Base-by-base conservation (phyloP, 2,329 filamentous ascomycete genomes). In the Podosphaera xanthii region DNA sequence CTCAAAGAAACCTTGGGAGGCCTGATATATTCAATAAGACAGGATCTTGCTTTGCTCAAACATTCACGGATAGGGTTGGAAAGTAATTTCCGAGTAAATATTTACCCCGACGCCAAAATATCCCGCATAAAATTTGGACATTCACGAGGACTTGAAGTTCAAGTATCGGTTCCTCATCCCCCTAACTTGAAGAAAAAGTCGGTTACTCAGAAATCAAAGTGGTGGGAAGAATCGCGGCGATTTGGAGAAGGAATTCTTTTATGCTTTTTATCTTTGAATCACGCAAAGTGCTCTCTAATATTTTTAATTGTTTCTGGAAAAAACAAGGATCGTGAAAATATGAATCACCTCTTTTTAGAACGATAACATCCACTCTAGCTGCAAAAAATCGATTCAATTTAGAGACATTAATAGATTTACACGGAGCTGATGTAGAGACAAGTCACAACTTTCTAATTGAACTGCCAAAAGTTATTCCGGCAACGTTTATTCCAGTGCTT, bases 391-490 rank as follows among this genome's bases (percentile, higher is more conserved):
- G 35, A 4, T 9, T 9, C 12, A 34, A 38, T 30, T 31, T 53
- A 2, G 12, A 52, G 30, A 34, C 22, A 9, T 49, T 59, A 8
- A 34, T 59, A 22, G 50, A 50, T 31, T 62, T 54, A 63, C 40
- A 44, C 10, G 40, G 40, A 44, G 59, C 42, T 61, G 60, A 58
- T 31, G 61, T 36, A 4, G 30, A 38, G 40, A 58, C 49, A 14
- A 59, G 44, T 40, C 35, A 36, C 49, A 62, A 60, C 3, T 58
- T 52, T n/a, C 63, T 70, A 44, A 64, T 69, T 33, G 69, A 70
- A 49, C 67, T 69, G 55, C 68, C 67, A 1, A 65, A 65, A 4
- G 60, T 70, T 3, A 57, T 70, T 10, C 67, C 65, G 50, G 63
- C 64, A 1, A 66, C 67, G 5, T 70, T 68, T 48, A 52, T 67